phyloP scores from a whole-genome alignment of 1,139 yeast species.

The Wickerhamiella pararugosa region DNA sequence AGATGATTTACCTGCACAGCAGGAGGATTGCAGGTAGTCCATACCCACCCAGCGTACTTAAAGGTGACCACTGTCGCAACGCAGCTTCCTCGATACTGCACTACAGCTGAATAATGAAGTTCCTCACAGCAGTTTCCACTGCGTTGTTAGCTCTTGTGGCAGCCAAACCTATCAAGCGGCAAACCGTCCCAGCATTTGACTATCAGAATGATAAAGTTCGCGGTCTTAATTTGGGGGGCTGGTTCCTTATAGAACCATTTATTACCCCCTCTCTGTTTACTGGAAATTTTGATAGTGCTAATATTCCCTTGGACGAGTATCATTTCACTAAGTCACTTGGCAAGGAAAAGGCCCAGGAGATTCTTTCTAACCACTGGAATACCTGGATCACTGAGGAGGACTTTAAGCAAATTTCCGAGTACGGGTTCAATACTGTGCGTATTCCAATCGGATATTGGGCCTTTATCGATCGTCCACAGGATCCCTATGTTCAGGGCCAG shows the following conservation, averaged over 20 bases:
- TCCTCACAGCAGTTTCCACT: no score
- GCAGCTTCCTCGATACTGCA: no score
- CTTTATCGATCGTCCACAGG: slow-evolving; percentile 41
- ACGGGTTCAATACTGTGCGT: slow-evolving; percentile 71
- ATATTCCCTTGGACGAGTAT: slow-evolving; percentile 72
- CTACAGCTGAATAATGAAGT: no score
- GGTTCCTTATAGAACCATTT: slow-evolving; percentile 66
- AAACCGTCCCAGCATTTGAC: slow-evolving; percentile 22
- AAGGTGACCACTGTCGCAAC: no score
- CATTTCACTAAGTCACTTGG: slow-evolving; percentile 52
- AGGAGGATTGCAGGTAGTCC: no score
- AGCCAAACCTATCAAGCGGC: no score
- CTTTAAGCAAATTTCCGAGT: slow-evolving; percentile 37
- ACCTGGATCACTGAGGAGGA: slow-evolving; percentile 65
- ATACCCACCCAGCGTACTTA: no score
- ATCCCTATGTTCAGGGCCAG: slow-evolving; percentile 84
- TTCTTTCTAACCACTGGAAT: slow-evolving; percentile 57
- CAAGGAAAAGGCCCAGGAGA: slow-evolving; percentile 34
- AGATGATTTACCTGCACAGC: no score
- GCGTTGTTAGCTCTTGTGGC: no score
- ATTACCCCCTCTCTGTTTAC: slow-evolving; percentile 66
- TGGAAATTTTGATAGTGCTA: slow-evolving; percentile 31
- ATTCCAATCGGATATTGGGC: slow-evolving; percentile 97
- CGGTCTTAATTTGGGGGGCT: slow-evolving; percentile 82
- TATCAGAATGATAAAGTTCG: slow-evolving; percentile 37